Evolutionary conservation across 2,329 filamentous ascomycete genomes (phyloP), one percentile per base, ranked within the genome.

Genomic region (Drechslerella dactyloides): DNA sequence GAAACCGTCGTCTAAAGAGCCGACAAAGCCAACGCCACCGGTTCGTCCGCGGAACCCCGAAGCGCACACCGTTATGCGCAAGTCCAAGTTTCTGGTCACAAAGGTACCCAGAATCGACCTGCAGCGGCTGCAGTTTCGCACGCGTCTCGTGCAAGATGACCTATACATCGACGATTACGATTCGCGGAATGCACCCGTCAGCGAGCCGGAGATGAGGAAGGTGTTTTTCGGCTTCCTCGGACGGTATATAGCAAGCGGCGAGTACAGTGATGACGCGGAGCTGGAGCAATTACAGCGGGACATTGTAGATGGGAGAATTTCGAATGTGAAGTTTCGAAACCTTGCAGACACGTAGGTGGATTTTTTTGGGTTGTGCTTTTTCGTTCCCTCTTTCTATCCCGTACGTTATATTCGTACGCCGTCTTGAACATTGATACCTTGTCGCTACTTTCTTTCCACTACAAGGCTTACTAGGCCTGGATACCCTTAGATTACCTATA

Each of bases 301-400:
- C 27, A 60, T 72, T n/a, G 15, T 61, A 11, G 24, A 59, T n/a
- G 60, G 51, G 6, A 56, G 61, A 24, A 42, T 56, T 27, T 56
- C 65, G 19, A 61, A 60, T 24, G 33, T 72, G 19, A 53, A 27
- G 15, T 72, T 72, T 55, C 60, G 42, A 56, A 65, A 57, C 21
- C 60, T 72, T 2, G 55, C 40, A 4, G 30, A 48, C 37, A n/a
- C 11, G 24, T 68, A 58, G 35, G 6, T n/a, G 27, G 13, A 35
- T 54, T n/a, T 6, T 54, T 2, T n/a, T 23, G n/a, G 11, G 4
- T 3, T 33, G 15, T 44, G 8, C 5, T 17, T 6, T 50, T 48
- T 35, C 17, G 19, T 24, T n/a, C 5, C n/a, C 3, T 24, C 27
- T 27, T 17, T 35, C n/a, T 21, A 19, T 23, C 7, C 21, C 15